phyloP scores from a whole-genome alignment of 2,329 filamentous ascomycete species.

The Fusarium nisikadoi region DNA sequence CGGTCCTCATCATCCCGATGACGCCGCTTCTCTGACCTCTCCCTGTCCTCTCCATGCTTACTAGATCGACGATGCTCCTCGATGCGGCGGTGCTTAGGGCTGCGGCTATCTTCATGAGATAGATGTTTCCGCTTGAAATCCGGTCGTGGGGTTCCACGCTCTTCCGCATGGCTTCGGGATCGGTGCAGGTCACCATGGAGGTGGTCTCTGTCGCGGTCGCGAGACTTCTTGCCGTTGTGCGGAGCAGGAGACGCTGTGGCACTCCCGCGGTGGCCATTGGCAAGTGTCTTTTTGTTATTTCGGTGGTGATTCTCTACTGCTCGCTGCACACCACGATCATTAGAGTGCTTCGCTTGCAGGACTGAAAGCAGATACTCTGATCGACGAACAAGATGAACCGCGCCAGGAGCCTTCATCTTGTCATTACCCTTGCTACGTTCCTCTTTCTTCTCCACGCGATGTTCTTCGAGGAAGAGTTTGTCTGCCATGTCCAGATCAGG shows the following conservation, averaged over 20 bases:
- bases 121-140: constrained; percentile 72
- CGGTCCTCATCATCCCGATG: constrained; percentile 41
- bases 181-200: constrained; percentile 61
- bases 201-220: constrained; percentile 60
- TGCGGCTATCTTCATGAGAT: constrained; percentile 56
- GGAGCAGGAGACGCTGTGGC: constrained; percentile 79
- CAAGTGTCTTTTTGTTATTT: constrained; percentile 83
- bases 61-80: constrained; percentile 54
- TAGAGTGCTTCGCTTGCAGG: constrained; percentile 83
- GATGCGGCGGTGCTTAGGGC: constrained; percentile 55
- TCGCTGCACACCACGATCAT: constrained; percentile 79
- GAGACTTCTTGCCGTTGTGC: constrained; percentile 55
- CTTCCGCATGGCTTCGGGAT: constrained; percentile 62
- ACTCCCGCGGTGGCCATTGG: constrained; percentile 70
- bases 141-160: constrained; percentile 61
- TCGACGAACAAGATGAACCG: constrained; percentile 93
- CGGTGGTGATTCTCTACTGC: constrained; percentile 93
- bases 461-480: constrained; percentile 96
- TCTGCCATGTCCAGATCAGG: constrained; percentile 84
- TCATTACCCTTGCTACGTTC: constrained; percentile 83
- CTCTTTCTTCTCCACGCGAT: constrained; percentile 97
- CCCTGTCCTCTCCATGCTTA: constrained; percentile 52
- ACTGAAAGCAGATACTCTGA: constrained; percentile 97
- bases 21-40: constrained; percentile 45
- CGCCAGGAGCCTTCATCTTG: constrained; percentile 91